Base-by-base conservation (phyloP, 805 yeast species). In the Pichia nakasei region DNA sequence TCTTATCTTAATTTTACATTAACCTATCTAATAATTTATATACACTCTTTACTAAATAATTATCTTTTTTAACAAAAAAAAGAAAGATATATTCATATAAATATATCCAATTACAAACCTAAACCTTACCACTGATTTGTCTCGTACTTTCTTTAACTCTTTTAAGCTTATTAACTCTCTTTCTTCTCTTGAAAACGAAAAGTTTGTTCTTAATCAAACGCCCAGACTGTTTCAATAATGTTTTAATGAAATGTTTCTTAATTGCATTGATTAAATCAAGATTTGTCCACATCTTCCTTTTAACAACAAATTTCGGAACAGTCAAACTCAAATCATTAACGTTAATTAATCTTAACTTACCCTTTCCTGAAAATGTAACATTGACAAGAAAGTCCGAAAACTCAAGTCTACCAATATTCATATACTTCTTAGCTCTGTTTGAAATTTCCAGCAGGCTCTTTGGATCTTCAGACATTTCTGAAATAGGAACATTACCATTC, bases 191-290 rank as follows among this genome's bases (percentile, higher is more conserved):
- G 36, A 51, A 44, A 13, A 52, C 44, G 37, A 47, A 51, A 19
- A 89, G 62, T 59, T 85, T 87, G 57, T 86, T 86, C n/a, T 83
- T 80, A 31, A 89, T 57, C 41, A 91, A 75, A 46, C 81, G 78
- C 3, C 95, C 96, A 0, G 89, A 73, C 52, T 83, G 87, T 38
- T 68, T 68, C 43, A 82, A 52, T 19, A 82, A 60, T 1, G 80
- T 68, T 55, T 72, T 78, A 33, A 79, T 62, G n/a, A 82, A 54
- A 32, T 78, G 79, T 55, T 77, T 82, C 57, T 81, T 80, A 44
- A 89, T 55, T 26, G 75, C 70, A 53, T 73, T 55, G 2, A 81
- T 67, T 35, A 89, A 63, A 51, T 89, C 97, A 43, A 78, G 66
- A 39, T 76, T 67, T 1, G 88, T 78, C 85, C 94, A 82, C 5